Evolutionary conservation across 2,329 filamentous ascomycete species (phyloP).

Genomic region (Botrytis porri): DNA sequence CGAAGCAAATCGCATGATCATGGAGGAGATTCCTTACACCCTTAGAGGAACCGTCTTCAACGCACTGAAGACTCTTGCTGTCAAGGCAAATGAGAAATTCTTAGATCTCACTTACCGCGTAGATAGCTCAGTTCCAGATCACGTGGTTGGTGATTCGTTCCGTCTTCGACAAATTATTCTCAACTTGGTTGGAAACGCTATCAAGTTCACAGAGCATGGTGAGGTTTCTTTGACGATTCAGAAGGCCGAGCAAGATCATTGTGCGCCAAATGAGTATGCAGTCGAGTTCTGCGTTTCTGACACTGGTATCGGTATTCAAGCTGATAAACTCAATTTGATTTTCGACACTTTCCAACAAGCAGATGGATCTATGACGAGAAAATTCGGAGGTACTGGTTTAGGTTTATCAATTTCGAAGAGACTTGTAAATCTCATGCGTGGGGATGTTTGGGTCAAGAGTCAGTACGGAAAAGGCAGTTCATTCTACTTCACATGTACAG

Average conservation of each 20-base stretch:
- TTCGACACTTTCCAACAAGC: slow-evolving; percentile 99
- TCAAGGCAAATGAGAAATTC: slow-evolving; percentile 95
- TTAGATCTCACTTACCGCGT: slow-evolving; percentile 91
- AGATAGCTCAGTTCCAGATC: slow-evolving; percentile 88
- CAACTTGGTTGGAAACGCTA: slow-evolving; percentile 95
- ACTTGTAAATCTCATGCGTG: slow-evolving; percentile 92
- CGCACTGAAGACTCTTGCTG: slow-evolving; percentile 91
- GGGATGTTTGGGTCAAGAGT: slow-evolving; percentile 93
- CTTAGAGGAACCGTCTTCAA: slow-evolving; percentile 94
- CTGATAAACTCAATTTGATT: slow-evolving; percentile 93
- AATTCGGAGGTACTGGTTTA: slow-evolving; percentile 92
- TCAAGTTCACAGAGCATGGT: slow-evolving; percentile 97
- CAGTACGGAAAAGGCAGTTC: slow-evolving; percentile 86
- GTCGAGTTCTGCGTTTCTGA: slow-evolving; percentile 96
- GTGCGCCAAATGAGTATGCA: slow-evolving; percentile 73
- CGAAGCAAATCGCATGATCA: slow-evolving; percentile 95
- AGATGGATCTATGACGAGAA: slow-evolving; percentile 91
- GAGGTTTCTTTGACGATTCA: slow-evolving; percentile 94
- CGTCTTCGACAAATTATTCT: slow-evolving; percentile 93
- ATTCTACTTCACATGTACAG: slow-evolving; percentile 95
- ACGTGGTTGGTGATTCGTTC: slow-evolving; percentile 95
- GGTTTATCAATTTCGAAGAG: slow-evolving; percentile 94
- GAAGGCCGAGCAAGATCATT: slow-evolving; percentile 62
- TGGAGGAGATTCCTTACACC: slow-evolving; percentile 96
- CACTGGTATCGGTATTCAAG: slow-evolving; percentile 93